Conservation (phyloP, 768 basidiomycete genomes). For the Boletus sensibilis region DNA sequence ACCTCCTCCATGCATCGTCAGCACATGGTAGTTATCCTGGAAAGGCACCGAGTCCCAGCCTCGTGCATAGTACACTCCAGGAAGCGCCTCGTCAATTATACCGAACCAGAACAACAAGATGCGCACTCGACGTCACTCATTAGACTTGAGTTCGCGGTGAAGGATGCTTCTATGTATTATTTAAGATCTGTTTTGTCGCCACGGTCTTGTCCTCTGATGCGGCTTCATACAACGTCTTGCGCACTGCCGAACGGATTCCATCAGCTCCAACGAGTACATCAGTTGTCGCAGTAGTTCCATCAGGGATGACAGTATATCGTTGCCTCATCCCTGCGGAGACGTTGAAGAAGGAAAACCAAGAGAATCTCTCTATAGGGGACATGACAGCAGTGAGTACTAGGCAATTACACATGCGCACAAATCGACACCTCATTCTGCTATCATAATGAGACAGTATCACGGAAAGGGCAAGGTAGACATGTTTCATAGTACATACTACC, state of each 20-base stretch:
- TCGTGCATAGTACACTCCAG: constrained; percentile 18
- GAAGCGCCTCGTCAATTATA: constrained; percentile 25
- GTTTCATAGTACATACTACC: neutral
- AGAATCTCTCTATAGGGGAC: constrained; percentile 16
- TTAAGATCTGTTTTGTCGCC: constrained; percentile 1
- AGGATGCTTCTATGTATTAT: constrained; percentile 32
- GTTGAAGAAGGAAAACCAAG: constrained; percentile 27
- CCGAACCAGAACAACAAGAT: neutral
- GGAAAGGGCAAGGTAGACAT: constrained; percentile 9
- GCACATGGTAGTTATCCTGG: constrained; percentile 18
- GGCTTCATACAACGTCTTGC: too few relatives aligned
- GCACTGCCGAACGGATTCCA: too few relatives aligned
- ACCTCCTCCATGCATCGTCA: constrained; percentile 21
- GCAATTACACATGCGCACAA: neutral
- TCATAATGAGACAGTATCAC: constrained; percentile 13
- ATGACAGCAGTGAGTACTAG: constrained; percentile 21
- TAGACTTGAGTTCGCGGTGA: constrained; percentile 28
- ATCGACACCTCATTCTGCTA: constrained; percentile 7
- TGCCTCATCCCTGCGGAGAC: constrained; percentile 35
- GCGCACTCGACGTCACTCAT: constrained; percentile 28
- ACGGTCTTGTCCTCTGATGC: too few relatives aligned
- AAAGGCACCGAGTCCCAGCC: constrained; percentile 19
- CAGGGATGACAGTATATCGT: constrained; percentile 42
- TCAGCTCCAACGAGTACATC: too few relatives aligned
- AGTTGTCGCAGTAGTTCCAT: too few relatives aligned